A percentile compares a stretch with the other conserved stretches of the same genome.
These are phyloP conservation scores for Amanita exitialis DNA, from an alignment of 768 basidiomycete genomes.

Conservation along the genomic window DNA sequence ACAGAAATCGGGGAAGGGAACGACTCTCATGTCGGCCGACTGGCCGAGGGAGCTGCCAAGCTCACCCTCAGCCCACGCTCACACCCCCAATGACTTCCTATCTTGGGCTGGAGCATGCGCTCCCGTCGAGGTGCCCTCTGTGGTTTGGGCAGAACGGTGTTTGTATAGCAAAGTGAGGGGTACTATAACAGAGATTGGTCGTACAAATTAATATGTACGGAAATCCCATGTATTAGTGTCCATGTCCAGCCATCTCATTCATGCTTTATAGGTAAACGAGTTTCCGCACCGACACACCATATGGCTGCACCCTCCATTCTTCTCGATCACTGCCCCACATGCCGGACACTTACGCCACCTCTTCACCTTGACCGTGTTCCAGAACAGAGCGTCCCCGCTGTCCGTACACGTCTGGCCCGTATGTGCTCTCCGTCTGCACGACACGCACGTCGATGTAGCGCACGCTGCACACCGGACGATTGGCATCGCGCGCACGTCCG, in stretches of 20 bases:
- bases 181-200: too few species aligned
- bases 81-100: too few species aligned
- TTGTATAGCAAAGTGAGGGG: too few species aligned
- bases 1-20: too few species aligned
- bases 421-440: neutral
- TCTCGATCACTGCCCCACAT: conserved; percentile 4
- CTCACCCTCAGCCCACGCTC: too few species aligned
- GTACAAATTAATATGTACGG: neutral
- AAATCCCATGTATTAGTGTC: too few species aligned
- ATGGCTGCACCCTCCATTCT: conserved; percentile 7
- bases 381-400: neutral
- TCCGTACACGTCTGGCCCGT: conserved; percentile 1
- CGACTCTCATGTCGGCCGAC: too few species aligned
- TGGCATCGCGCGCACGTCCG: neutral
- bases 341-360: conserved; percentile 3
- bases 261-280: neutral
- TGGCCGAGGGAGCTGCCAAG: too few species aligned
- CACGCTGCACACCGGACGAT: conserved; percentile 20
- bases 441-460: neutral
- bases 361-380: neutral
- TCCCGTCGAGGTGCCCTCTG: too few species aligned
- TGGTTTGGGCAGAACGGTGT: too few species aligned
- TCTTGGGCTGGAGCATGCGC: too few species aligned
- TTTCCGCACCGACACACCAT: conserved; percentile 1
- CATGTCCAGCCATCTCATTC: neutral